phyloP scores from a whole-genome alignment of 768 basidiomycete genomes.

The Tephrocybe sp. region DNA sequence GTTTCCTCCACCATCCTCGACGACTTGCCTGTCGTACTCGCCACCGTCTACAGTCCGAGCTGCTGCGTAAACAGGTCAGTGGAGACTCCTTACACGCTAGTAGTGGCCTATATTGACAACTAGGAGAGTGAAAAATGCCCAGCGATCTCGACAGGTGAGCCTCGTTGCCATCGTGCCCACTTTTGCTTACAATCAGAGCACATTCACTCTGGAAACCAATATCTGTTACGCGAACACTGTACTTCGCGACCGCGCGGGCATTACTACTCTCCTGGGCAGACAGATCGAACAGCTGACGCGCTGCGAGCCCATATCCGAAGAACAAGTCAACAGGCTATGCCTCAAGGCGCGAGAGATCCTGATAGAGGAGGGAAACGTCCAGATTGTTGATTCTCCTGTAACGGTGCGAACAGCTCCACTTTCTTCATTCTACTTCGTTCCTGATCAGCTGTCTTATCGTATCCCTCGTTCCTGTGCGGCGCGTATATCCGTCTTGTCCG shows the following conservation, averaged over 20 bases:
- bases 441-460: slow-evolving; percentile 4
- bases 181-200: not conserved
- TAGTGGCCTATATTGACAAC: not conserved
- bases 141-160: slow-evolving; percentile 27
- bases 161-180: not conserved
- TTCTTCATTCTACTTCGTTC: slow-evolving; percentile 6
- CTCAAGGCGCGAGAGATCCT: slow-evolving; percentile 95
- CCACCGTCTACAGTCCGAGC: not conserved
- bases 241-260: slow-evolving; percentile 1
- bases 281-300: slow-evolving; percentile 94
- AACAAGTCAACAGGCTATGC: slow-evolving; percentile 93
- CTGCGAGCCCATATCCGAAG: slow-evolving; percentile 95
- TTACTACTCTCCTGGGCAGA: slow-evolving; percentile 38
- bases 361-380: slow-evolving; percentile 97
- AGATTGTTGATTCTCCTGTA: slow-evolving; percentile 88
- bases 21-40: not conserved
- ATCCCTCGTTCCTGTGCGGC: slow-evolving; percentile 17
- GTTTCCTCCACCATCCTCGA: not conserved
- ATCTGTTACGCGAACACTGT: not conserved
- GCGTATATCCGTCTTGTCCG: slow-evolving; percentile 4
- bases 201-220: slow-evolving; percentile 1
- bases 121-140: slow-evolving; percentile 15
- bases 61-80: too few species aligned
- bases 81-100: too few species aligned
- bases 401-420: slow-evolving; percentile 60